These are phyloP conservation scores for Oryza australiensis DNA, from an alignment of 176 grass and related monocot genomes.

Conservation along the genomic window DNA sequence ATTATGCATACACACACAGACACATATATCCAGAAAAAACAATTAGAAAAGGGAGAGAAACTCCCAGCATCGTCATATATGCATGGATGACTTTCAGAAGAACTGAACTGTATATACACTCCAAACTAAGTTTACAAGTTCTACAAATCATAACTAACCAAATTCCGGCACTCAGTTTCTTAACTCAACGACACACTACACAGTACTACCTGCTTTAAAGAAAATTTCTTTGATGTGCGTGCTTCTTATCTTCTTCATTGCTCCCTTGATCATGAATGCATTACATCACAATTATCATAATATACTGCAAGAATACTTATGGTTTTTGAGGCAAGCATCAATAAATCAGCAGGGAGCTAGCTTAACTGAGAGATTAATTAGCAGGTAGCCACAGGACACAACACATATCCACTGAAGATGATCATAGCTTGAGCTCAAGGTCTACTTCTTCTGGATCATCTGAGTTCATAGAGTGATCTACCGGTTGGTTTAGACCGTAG, in stretches of 20 bases:
- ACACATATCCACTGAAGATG: background rate
- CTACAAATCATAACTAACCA: background rate
- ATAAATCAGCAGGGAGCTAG: background rate
- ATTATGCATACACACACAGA: too few species aligned
- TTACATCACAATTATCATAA: background rate
- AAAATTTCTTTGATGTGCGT: background rate
- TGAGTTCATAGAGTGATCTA: constrained; percentile 4
- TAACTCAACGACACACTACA: background rate
- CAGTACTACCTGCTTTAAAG: background rate
- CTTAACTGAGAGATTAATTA: background rate
- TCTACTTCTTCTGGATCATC: constrained; percentile 48
- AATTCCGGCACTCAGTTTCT: background rate
- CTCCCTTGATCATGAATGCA: background rate
- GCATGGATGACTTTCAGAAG: background rate
- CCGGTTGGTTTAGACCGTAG: constrained; percentile 24
- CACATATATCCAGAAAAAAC: background rate
- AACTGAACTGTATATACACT: background rate
- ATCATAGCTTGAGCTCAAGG: constrained; percentile 61
- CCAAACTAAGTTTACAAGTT: background rate
- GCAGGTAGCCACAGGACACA: background rate
- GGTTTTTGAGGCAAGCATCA: background rate
- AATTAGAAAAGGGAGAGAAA: too few species aligned
- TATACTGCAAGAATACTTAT: background rate
- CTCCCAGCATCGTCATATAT: too few species aligned
- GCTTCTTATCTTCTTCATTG: background rate